Base-by-base conservation (phyloP, 164 flowering plant species). In the Stephania japonica region DNA sequence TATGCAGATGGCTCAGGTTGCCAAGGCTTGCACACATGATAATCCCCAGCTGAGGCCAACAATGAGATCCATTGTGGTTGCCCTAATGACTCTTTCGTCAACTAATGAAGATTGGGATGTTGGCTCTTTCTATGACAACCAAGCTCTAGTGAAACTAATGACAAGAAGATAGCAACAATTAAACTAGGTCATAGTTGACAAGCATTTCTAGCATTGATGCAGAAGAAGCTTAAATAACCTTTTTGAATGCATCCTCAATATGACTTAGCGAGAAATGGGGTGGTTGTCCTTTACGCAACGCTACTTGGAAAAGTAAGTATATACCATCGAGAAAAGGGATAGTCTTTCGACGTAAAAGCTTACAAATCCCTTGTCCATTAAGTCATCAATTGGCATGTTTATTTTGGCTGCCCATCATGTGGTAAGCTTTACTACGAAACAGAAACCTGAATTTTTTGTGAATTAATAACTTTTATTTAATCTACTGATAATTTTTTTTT, bases 51-150 rank as follows among this genome's bases (percentile, higher is more conserved):
- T 88, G 62, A 87, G 98, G 67, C 98, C 98, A 67, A 89, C 89
- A 73, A 92, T 92, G 94, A 87, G 94, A 77, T 87, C 91, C 8
- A 83, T 92, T 26, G 98, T 88, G 26, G 96, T 92, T 25, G 94
- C 98, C 7, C 74, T 91, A 13, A 90, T 87, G 91, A 87, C 96
- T 11, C 84, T 90, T 63, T 92, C 98, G 23, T 89, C 93, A 0
- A 49, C 90, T 49, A 87, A 89, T 0, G 94, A 86, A 77, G 92
- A 89, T 73, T 90, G 95, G 91, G 90, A 90, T 76, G 87, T 87
- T 19, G 88, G 89, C 9, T 78, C 91, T 49, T 90, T 88, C 80
- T 93, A 88, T 53, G 90, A 91, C 70, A 91, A 88, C 69, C 86
- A 88, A 67, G 88, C 84, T 73, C 84, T 90, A 7, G 83, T 81